Base-by-base conservation (phyloP, 371 early-diverging fungal genomes). In the Synchytrium microbalum region DNA sequence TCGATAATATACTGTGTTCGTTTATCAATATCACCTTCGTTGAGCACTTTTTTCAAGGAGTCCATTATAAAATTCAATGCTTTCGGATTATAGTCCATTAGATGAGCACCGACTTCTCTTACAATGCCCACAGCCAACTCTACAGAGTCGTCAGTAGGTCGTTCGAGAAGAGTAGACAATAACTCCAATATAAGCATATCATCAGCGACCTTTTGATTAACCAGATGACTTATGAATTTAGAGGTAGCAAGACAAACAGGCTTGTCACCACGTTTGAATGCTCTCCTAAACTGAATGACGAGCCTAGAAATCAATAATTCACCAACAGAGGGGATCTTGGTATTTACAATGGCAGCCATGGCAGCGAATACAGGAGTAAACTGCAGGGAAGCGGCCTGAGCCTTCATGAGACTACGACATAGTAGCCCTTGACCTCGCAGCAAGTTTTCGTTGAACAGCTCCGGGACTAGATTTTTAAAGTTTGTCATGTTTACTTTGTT, bases 1-100 rank as follows among this genome's bases (percentile, higher is more conserved):
- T 98, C 97, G 51, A 98, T 89, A 95, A 96, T 96, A 69, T 95
- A 96, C 71, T 96, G 95, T 2, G 91, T 87, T 66, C 98, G 88
- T 69, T 91, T 92, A 67, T 96, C 94, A 55, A 97, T 90, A 57
- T 87, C 81, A 23, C 93, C 93, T 67, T 97, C 96, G 68, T 96
- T 95, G 60, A 97, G 73, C 61, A 96, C 91, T 16, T 87, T 83
- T 32, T 95, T 85, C 70, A 97, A 93, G 1, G 92, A 84, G 64
- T 97, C 97, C 75, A 91, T 96, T 32, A 93, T 86, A n/a, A 89
- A 90, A 67, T 90, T 89, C 63, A 84, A 85, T 2, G 91, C 92
- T 31, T 82, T 81, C 0, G 95, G 87, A 0, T 87, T 82, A 1
- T 86, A 83, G 26, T 91, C 92, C 16, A 87, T 77, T 32, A 98